Evolutionary conservation across 306 rosid species (phyloP).

Genomic region (Trichosanthes truncata): DNA sequence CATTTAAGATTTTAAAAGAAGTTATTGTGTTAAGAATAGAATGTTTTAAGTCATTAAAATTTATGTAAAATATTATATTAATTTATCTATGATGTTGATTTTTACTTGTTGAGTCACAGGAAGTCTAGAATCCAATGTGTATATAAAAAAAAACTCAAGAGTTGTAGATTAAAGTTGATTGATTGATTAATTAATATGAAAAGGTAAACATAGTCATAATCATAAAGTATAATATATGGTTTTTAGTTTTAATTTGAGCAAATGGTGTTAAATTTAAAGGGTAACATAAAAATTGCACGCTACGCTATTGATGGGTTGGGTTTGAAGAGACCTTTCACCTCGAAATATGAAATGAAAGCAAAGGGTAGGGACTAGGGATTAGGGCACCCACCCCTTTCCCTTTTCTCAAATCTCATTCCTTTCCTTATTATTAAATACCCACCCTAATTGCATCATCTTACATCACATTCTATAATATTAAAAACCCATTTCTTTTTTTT

Average conservation of each 20-base stretch:
- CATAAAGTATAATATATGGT: neutral
- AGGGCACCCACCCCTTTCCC: neutral
- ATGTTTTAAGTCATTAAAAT: neutral
- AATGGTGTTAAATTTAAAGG: neutral
- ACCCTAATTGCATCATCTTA: neutral
- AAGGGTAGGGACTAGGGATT: neutral
- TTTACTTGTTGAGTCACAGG: neutral
- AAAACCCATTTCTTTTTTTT: no score
- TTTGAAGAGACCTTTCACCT: neutral
- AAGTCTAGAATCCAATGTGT: neutral
- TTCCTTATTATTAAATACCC: neutral
- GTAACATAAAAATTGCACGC: neutral
- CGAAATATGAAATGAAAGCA: neutral
- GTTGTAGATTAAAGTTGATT: neutral
- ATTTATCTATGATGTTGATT: neutral
- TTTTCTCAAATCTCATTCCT: neutral
- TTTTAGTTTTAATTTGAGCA: neutral
- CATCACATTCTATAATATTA: neutral
- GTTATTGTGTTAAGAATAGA: no score
- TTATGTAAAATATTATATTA: neutral
- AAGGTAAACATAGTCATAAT: neutral
- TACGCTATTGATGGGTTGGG: constrained; percentile 7
- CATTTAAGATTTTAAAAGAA: no score
- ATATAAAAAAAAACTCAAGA: neutral
- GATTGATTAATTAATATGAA: neutral